Conservation (phyloP, 1,284 basidiomycete species). For the Boletellus deceptivus region DNA sequence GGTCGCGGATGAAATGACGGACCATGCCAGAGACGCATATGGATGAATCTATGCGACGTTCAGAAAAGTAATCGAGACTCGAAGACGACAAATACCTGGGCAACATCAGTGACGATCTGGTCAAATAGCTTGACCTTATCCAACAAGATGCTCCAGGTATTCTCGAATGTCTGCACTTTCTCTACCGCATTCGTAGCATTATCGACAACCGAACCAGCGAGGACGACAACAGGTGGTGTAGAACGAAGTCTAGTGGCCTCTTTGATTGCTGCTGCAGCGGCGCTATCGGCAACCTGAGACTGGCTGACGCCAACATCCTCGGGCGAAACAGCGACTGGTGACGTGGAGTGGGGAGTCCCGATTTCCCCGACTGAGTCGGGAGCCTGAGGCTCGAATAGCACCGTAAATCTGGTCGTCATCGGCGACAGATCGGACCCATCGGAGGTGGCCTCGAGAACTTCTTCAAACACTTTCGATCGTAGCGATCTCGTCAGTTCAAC, state of each 20-base stretch:
- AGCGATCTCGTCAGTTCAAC: background rate
- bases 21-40: background rate
- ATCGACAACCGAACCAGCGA: too few relatives aligned
- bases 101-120: background rate
- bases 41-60: background rate
- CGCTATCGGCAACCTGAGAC: too few relatives aligned
- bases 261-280: too few relatives aligned
- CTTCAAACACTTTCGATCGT: background rate
- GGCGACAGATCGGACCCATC: background rate
- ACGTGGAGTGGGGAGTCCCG: too few relatives aligned
- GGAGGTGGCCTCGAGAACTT: background rate
- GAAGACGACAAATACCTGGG: background rate
- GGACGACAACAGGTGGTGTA: too few relatives aligned
- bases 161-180: background rate
- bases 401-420: background rate
- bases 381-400: background rate
- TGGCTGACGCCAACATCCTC: too few relatives aligned
- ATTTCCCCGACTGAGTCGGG: background rate
- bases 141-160: background rate
- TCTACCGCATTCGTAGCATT: background rate
- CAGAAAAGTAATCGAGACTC: background rate
- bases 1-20: background rate
- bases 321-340: too few relatives aligned
- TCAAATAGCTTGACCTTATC: background rate
- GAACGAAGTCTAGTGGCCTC: too few relatives aligned